Base-by-base conservation (phyloP, 805 yeast species). In the Zygosaccharomyces kombuchaensis region DNA sequence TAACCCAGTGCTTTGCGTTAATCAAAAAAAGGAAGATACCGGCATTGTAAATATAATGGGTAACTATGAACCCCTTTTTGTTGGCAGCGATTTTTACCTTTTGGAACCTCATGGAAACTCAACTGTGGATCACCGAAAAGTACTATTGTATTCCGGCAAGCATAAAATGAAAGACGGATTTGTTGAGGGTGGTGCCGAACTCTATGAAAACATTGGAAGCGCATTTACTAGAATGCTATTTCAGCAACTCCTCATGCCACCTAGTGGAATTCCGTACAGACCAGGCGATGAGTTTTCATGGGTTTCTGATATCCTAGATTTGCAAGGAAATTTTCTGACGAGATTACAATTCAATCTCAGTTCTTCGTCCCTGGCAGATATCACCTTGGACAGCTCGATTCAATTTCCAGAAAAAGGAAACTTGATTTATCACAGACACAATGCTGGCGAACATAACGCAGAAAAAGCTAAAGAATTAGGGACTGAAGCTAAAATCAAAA, bases 201-300 rank as follows among this genome's bases (percentile, higher is more conserved):
- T 17, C 6, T 45, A 29, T 52, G 40, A 47, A 13, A 53, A 50
- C 30, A 53, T 61, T 31, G 53, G 52, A 4, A 47, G 42, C n/a
- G 62, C 60, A 3, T 44, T 62, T 7, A 50, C 52, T 14, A 52
- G 54, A 21, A 38, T 63, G 45, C 43, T 58, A 9, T 32, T 45
- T 9, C 53, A 52, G 38, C 49, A 48, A 10, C 40, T 52, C 16
- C 39, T 63, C 10, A 21, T 30, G 17, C 26, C 50, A 12, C 59
- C 66, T 9, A 52, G 47, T 25, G 54, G 52, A 3, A 12, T 27
- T 16, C 45, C 51, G 2, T 50, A 52, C n/a, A 35, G 34, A 9
- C 34, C 45, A 23, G 72, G 67, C 3, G 62, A 61, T 34, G 52
- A 56, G 13, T 66, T 70, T 39, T 44, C 44, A 5, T 65, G 65